A percentile compares a stretch with the other conserved stretches of the same genome.
Evolutionary conservation across 805 yeast genomes (phyloP).

Genomic region (Metschnikowia hibisci): DNA sequence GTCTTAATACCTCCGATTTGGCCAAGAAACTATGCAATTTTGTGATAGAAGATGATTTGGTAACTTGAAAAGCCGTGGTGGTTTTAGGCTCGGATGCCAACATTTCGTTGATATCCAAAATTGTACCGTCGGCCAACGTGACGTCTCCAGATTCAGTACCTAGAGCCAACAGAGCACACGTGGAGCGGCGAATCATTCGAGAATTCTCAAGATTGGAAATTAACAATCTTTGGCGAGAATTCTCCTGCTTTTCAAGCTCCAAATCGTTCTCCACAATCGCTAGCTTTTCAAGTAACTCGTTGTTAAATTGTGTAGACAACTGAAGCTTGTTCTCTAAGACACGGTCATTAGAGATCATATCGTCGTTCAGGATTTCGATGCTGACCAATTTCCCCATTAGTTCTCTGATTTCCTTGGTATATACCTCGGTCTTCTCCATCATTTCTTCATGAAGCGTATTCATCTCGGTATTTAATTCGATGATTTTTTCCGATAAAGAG

Average conservation of each 20-base stretch:
- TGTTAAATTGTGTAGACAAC: conserved; percentile 35
- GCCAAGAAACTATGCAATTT: conserved; percentile 29
- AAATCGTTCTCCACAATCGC: conserved; percentile 42
- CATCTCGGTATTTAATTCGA: conserved; percentile 20
- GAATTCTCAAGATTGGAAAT: conserved; percentile 14
- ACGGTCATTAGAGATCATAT: conserved; percentile 37
- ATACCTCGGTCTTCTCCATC: conserved; percentile 11
- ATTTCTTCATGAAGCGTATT: conserved; percentile 15
- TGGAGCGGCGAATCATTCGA: neutral
- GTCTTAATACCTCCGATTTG: conserved; percentile 17
- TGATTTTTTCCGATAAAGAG: conserved; percentile 15
- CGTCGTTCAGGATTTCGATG: conserved; percentile 43
- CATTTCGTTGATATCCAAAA: conserved; percentile 18
- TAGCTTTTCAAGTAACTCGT: conserved; percentile 39
- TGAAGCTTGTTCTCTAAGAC: conserved; percentile 31
- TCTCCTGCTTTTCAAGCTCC: conserved; percentile 15
- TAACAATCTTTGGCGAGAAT: conserved; percentile 14
- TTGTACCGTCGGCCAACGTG: conserved; percentile 17
- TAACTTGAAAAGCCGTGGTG: conserved; percentile 5
- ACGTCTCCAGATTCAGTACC: conserved; percentile 13
- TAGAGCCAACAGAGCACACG: conserved; percentile 7
- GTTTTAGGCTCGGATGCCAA: conserved; percentile 16
- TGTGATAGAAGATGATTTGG: conserved; percentile 29
- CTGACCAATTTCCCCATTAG: conserved; percentile 33
- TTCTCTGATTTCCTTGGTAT: conserved; percentile 19